These are phyloP conservation scores for Ulvella scutata DNA, from an alignment of 139 green algal species.

Conservation along the genomic window DNA sequence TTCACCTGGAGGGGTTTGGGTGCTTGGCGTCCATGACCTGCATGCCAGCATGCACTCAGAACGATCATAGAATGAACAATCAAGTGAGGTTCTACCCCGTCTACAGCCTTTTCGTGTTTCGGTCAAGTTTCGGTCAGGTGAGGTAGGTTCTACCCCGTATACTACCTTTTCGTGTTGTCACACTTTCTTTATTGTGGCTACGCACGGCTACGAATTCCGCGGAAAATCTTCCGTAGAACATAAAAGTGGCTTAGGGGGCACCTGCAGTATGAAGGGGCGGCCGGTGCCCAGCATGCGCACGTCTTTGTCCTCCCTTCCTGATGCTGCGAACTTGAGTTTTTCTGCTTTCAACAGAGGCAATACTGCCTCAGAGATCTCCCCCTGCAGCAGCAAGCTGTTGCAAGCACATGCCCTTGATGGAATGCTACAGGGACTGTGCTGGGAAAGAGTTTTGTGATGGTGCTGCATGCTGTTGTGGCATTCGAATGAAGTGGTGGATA, in stretches of 20 bases:
- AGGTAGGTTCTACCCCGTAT: no score
- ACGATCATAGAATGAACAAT: no score
- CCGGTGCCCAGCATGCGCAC: slow-evolving; percentile 75
- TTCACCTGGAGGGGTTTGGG: neutral
- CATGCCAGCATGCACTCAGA: slow-evolving; percentile 4
- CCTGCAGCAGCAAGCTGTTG: slow-evolving; percentile 26
- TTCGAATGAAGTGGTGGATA: no score
- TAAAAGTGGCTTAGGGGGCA: slow-evolving; percentile 7
- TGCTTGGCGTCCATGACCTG: slow-evolving; percentile 4
- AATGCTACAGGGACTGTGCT: no score
- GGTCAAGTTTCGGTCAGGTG: no score
- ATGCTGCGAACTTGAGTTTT: slow-evolving; percentile 23
- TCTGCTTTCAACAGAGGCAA: slow-evolving; percentile 15
- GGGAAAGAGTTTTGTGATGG: no score
- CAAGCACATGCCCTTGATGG: no score
- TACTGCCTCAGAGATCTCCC: slow-evolving; percentile 23
- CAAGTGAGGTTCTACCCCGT: no score
- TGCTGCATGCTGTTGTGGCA: no score
- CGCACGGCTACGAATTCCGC: neutral
- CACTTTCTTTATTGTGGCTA: neutral
- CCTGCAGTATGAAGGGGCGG: slow-evolving; percentile 63
- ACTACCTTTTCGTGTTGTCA: no score
- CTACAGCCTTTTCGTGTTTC: no score
- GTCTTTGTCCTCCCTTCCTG: slow-evolving; percentile 74
- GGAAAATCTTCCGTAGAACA: neutral